phyloP scores from a whole-genome alignment of 139 green algal genomes.

The Chlorella sorokiniana region DNA sequence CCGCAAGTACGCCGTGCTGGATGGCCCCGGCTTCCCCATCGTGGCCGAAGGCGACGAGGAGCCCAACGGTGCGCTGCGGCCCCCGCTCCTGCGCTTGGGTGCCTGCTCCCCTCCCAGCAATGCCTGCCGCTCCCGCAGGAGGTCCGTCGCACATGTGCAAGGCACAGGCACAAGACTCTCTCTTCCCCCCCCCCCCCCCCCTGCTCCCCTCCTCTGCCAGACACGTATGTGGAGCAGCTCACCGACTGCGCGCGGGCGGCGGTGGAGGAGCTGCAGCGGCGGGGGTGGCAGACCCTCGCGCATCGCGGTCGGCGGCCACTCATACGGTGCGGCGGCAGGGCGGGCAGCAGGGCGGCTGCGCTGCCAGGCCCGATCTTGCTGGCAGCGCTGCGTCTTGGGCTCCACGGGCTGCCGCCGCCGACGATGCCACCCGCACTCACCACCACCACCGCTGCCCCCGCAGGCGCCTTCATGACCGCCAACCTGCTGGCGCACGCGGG shows the following conservation, averaged over 20 bases:
- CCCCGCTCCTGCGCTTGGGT: not conserved
- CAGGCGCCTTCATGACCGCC: conserved; percentile 60
- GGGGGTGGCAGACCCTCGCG: conserved; percentile 79
- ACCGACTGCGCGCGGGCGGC: conserved; percentile 71
- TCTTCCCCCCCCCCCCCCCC: too few species aligned
- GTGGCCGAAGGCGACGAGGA: conserved; percentile 70
- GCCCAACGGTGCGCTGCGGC: conserved; percentile 76
- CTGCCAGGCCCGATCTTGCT: too few species aligned
- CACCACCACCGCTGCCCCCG: not conserved
- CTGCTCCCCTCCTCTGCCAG: not conserved
- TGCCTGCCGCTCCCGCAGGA: too few species aligned
- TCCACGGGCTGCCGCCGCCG: too few species aligned
- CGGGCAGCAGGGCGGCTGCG: conserved; percentile 89
- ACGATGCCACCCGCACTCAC: not conserved
- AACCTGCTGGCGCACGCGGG: conserved; percentile 52
- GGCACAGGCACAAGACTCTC: not conserved
- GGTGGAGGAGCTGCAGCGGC: conserved; percentile 74
- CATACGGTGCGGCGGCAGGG: conserved; percentile 86
- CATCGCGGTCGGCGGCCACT: conserved; percentile 92
- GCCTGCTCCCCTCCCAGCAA: not conserved
- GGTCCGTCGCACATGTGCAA: too few species aligned
- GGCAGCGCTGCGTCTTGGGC: too few species aligned
- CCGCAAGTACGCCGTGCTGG: conserved; percentile 90
- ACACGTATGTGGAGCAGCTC: conserved; percentile 98
- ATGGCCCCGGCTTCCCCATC: conserved; percentile 70